A percentile compares a stretch with the other conserved stretches of the same genome.
These are phyloP conservation scores for Coniferiporia weirii DNA, from an alignment of 1,284 basidiomycete genomes.

Conservation along the genomic window DNA sequence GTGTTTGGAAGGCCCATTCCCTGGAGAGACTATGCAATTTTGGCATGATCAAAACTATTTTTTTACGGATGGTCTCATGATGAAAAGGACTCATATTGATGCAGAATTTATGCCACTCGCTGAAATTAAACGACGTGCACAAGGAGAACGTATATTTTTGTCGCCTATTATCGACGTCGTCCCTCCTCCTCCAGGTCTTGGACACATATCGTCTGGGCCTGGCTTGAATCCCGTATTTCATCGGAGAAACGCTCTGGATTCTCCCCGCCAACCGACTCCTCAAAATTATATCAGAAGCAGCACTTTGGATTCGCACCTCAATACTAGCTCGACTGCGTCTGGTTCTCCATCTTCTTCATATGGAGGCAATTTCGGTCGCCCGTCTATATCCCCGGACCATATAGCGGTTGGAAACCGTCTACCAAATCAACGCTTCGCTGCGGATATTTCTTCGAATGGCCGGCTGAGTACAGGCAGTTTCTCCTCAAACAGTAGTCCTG, in stretches of 20 bases:
- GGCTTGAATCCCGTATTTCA: constrained; percentile 16
- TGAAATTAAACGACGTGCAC: constrained; percentile 47
- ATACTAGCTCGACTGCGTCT: constrained; percentile 47
- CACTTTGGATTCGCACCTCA: constrained; percentile 55
- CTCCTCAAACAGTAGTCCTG: constrained; percentile 12
- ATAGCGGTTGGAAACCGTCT: constrained; percentile 47
- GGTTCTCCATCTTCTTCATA: constrained; percentile 60
- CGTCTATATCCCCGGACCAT: constrained; percentile 60
- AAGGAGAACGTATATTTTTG: constrained; percentile 58
- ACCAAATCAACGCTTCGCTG: constrained; percentile 34
- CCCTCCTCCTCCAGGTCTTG: constrained; percentile 52
- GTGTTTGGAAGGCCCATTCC: constrained; percentile 72
- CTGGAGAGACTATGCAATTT: constrained; percentile 89
- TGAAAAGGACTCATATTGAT: constrained; percentile 73
- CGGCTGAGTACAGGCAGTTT: constrained; percentile 14
- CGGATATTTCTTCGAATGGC: constrained; percentile 20
- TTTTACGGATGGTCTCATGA: constrained; percentile 80
- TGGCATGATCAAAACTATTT: constrained; percentile 87
- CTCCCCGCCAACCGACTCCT: constrained; percentile 62
- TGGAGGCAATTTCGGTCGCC: constrained; percentile 47
- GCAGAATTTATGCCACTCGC: constrained; percentile 60
- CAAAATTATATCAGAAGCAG: constrained; percentile 49
- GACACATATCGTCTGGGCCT: constrained; percentile 31
- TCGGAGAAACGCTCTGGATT: constrained; percentile 37
- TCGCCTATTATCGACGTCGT: constrained; percentile 38